phyloP scores from a whole-genome alignment of 139 green algal species.

The Spirogloea muscicola region DNA sequence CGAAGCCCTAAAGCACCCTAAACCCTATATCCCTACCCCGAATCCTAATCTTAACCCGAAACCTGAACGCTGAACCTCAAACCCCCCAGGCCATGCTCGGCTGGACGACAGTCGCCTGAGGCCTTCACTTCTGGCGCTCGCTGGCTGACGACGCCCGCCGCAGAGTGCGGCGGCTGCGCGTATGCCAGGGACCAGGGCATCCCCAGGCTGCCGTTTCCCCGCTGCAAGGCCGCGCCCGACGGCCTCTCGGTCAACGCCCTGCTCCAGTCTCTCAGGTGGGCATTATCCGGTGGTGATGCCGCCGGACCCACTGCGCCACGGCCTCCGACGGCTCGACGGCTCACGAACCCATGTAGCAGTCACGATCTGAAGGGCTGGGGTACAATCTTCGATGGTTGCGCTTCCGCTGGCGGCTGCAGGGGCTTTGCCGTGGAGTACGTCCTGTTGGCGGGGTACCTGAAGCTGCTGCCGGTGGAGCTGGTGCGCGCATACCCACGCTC shows the following conservation, averaged over 20 bases:
- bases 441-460: slow-evolving; percentile 91
- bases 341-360: neutral
- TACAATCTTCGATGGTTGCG: neutral
- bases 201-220: slow-evolving; percentile 67
- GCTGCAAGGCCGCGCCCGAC: slow-evolving; percentile 54
- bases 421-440: slow-evolving; percentile 67
- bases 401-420: slow-evolving; percentile 35
- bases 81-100: neutral
- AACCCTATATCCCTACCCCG: neutral
- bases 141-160: neutral
- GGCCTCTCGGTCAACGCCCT: slow-evolving; percentile 16
- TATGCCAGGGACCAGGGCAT: slow-evolving; percentile 76
- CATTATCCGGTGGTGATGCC: neutral
- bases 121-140: neutral
- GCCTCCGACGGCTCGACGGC: neutral
- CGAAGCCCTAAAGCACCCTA: neutral
- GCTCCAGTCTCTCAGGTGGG: slow-evolving; percentile 10
- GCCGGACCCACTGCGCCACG: neutral
- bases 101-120: neutral
- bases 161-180: slow-evolving; percentile 66
- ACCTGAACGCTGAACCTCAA: neutral
- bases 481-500: slow-evolving; percentile 63
- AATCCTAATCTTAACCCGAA: neutral
- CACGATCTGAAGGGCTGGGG: neutral
- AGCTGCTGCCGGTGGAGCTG: slow-evolving; percentile 79